These are phyloP conservation scores for Acrocalymma vagum DNA, from an alignment of 2,329 filamentous ascomycete genomes.

Conservation along the genomic window DNA sequence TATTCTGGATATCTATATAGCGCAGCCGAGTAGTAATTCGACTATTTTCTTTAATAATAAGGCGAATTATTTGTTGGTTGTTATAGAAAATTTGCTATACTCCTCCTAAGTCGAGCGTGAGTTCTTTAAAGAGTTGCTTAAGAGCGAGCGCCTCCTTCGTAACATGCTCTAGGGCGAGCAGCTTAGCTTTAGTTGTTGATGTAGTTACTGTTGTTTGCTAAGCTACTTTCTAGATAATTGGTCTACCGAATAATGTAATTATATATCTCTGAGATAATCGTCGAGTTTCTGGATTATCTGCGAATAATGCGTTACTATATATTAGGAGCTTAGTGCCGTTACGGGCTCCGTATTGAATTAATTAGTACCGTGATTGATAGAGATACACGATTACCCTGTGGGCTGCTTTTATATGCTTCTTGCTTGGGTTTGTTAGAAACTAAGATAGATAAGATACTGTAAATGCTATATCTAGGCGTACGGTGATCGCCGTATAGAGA, in stretches of 20 bases:
- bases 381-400: not conserved
- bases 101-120: not conserved
- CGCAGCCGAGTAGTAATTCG: not conserved
- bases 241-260: not conserved
- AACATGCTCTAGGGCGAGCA: not conserved
- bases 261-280: not conserved
- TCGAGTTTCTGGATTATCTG: not conserved
- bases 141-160: too few species aligned
- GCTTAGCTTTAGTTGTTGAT: not conserved
- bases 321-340: not conserved
- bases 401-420: not conserved
- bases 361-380: not conserved
- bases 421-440: not conserved
- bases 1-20: not conserved
- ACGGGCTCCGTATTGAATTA: not conserved
- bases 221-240: not conserved
- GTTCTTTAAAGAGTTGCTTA: not conserved
- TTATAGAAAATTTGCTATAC: slow-evolving; percentile 1
- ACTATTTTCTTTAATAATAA: slow-evolving; percentile 1
- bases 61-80: not conserved
- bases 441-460: not conserved
- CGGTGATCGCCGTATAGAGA: too few species aligned
- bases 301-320: slow-evolving; percentile 1
- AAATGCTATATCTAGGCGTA: too few species aligned
- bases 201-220: not conserved